These are phyloP conservation scores for Nakazawaea siamensis DNA, from an alignment of 805 yeast genomes.

Conservation along the genomic window DNA sequence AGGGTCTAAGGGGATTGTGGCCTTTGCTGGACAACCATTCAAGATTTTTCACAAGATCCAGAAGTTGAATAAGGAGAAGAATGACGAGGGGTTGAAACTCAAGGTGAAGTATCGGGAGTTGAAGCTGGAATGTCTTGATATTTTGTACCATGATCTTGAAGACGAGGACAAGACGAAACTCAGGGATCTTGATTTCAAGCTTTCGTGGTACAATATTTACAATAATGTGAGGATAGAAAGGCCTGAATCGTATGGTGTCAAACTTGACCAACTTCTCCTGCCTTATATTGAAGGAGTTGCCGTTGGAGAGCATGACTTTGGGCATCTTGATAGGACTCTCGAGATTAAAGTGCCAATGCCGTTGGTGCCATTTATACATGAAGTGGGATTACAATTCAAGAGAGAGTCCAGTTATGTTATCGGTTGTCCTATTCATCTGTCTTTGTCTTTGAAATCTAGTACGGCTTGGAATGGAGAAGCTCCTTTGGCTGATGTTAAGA, in stretches of 20 bases:
- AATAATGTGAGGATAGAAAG: too few species aligned
- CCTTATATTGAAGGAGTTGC: too few species aligned
- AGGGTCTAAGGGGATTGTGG: constrained; percentile 27
- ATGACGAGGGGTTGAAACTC: constrained; percentile 25
- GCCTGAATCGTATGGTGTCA: too few species aligned
- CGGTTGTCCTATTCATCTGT: constrained; percentile 53
- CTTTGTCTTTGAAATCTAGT: constrained; percentile 33
- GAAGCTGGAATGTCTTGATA: constrained; percentile 31
- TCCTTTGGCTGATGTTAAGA: constrained; percentile 6
- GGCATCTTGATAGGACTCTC: constrained; percentile 8
- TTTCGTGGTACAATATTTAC: too few species aligned
- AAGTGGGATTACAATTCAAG: constrained; percentile 37
- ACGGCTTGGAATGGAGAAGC: constrained; percentile 32
- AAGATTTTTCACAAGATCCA: constrained; percentile 50
- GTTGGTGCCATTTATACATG: constrained; percentile 48
- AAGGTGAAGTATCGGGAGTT: constrained; percentile 37
- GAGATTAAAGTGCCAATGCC: constrained; percentile 58
- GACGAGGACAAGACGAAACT: too few species aligned
- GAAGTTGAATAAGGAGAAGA: constrained; percentile 12
- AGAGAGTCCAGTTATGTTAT: constrained; percentile 39
- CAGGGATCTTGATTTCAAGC: too few species aligned
- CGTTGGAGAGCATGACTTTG: too few species aligned
- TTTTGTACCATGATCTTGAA: constrained; percentile 19
- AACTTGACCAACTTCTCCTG: too few species aligned
- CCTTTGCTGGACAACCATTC: constrained; percentile 66